phyloP scores from a whole-genome alignment of 768 basidiomycete species.

The Termitomyces sp. region DNA sequence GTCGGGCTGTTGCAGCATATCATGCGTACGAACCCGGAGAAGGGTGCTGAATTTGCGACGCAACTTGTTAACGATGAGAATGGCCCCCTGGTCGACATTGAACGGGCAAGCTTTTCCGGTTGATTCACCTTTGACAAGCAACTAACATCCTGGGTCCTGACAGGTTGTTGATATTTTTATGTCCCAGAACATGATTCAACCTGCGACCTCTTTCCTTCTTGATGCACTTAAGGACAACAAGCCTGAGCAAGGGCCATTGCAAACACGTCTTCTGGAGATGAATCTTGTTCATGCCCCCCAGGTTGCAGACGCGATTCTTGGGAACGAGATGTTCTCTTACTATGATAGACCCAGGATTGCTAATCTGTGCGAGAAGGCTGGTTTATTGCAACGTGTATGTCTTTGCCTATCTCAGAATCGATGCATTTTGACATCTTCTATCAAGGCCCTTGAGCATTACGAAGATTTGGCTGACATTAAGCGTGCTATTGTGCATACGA shows the following conservation, averaged over 20 bases:
- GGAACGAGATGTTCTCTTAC: conserved; percentile 97
- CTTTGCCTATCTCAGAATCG: neutral
- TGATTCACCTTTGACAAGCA: neutral
- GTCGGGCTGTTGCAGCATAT: conserved; percentile 89
- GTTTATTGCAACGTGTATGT: conserved; percentile 84
- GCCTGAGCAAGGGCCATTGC: conserved; percentile 92
- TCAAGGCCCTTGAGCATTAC: conserved; percentile 95
- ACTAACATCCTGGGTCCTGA: neutral
- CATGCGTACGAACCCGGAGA: conserved; percentile 94
- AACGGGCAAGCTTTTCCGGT: conserved; percentile 52
- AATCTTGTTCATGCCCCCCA: conserved; percentile 97
- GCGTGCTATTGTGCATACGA: conserved; percentile 92
- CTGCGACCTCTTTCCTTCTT: conserved; percentile 94
- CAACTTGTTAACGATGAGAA: conserved; percentile 90
- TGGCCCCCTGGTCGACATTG: conserved; percentile 90
- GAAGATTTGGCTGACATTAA: conserved; percentile 99
- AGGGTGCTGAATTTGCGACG: conserved; percentile 96
- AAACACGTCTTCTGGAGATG: conserved; percentile 96
- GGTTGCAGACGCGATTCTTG: conserved; percentile 97
- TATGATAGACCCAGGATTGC: conserved; percentile 97
- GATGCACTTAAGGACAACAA: conserved; percentile 98
- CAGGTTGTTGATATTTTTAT: conserved; percentile 98
- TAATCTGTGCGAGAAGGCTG: conserved; percentile 98
- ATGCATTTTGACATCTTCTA: neutral
- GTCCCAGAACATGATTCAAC: conserved; percentile 99